Evolutionary conservation across 164 flowering plant species (phyloP).

Genomic region (Chimonanthus salicifolius): DNA sequence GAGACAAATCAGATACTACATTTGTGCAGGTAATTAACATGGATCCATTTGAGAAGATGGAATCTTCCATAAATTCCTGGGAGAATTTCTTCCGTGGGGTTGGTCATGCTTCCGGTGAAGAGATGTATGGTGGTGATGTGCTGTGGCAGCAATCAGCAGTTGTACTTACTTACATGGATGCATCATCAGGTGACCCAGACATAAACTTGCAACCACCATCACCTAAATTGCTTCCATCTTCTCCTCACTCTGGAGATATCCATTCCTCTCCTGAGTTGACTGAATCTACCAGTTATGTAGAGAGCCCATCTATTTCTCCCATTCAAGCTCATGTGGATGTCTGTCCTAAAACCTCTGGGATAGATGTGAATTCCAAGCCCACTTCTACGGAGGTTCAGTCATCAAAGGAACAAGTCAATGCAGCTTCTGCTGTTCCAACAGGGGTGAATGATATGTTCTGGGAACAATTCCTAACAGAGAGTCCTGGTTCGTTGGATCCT

Average conservation of each 20-base stretch:
- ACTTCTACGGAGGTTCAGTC: constrained; percentile 20
- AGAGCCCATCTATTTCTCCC: constrained; percentile 30
- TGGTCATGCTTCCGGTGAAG: constrained; percentile 30
- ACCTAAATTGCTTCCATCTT: constrained; percentile 18
- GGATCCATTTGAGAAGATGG: constrained; percentile 47
- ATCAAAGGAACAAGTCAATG: constrained; percentile 15
- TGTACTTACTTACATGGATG: constrained; percentile 18
- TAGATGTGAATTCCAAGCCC: constrained; percentile 47
- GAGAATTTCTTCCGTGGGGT: constrained; percentile 41
- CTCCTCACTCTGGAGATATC: constrained; percentile 31
- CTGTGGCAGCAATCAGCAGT: constrained; percentile 20
- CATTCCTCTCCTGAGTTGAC: constrained; percentile 41
- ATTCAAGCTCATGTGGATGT: constrained; percentile 21
- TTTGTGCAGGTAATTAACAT: constrained; percentile 19
- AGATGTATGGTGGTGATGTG: constrained; percentile 15
- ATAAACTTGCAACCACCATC: constrained; percentile 20
- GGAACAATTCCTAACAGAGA: constrained; percentile 75
- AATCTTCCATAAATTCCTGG: constrained; percentile 44
- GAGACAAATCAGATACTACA: constrained; percentile 20
- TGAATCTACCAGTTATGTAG: constrained; percentile 23
- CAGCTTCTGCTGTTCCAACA: constrained; percentile 16
- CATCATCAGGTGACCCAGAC: constrained; percentile 37
- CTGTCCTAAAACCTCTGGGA: constrained; percentile 28
- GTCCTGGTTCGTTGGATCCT: constrained; percentile 38
- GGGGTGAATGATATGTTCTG: constrained; percentile 70